Conservation (phyloP, 2,329 filamentous ascomycete species). For the Aspergillus novoparasiticus region DNA sequence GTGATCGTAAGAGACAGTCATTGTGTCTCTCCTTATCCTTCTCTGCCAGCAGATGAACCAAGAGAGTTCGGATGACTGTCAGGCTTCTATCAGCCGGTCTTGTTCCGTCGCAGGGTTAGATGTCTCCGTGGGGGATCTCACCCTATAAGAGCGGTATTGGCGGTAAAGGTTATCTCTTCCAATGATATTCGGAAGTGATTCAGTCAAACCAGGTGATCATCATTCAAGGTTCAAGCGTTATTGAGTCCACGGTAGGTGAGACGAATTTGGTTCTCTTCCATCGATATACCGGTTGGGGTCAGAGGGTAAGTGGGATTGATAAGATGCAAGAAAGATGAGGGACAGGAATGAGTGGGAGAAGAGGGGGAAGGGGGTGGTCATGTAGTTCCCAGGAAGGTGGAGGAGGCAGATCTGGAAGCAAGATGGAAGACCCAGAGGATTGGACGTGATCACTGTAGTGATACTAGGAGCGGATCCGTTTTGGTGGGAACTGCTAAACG, state of each 20-base stretch:
- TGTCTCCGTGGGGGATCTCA: constrained; percentile 7
- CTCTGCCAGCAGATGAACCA: constrained; percentile 46
- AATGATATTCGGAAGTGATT: constrained; percentile 20
- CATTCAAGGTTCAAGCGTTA: constrained; percentile 27
- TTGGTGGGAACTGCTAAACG: constrained; percentile 34
- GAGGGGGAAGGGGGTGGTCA: constrained; percentile 30
- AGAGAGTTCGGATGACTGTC: constrained; percentile 26
- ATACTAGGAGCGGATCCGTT: constrained; percentile 40
- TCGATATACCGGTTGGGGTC: constrained; percentile 25
- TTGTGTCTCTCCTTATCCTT: constrained; percentile 50
- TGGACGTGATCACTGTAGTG: constrained; percentile 34
- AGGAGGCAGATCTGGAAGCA: constrained; percentile 32
- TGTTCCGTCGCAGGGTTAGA: not conserved
- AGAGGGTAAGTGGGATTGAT: constrained; percentile 9
- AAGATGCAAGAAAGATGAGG: constrained; percentile 17
- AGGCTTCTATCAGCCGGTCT: constrained; percentile 11
- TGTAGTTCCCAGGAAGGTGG: constrained; percentile 30
- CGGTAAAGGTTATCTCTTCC: constrained; percentile 13
- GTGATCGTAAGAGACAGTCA: constrained; percentile 77
- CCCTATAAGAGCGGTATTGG: constrained; percentile 9
- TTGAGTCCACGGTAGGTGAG: constrained; percentile 14
- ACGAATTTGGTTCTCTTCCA: constrained; percentile 27
- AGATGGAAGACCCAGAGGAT: constrained; percentile 32
- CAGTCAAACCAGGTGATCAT: constrained; percentile 33
- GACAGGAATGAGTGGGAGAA: constrained; percentile 20